Evolutionary conservation across 208 protist genomes (phyloP), one percentile per base, ranked within the genome.

Genomic region (Eutreptiella sp.): DNA sequence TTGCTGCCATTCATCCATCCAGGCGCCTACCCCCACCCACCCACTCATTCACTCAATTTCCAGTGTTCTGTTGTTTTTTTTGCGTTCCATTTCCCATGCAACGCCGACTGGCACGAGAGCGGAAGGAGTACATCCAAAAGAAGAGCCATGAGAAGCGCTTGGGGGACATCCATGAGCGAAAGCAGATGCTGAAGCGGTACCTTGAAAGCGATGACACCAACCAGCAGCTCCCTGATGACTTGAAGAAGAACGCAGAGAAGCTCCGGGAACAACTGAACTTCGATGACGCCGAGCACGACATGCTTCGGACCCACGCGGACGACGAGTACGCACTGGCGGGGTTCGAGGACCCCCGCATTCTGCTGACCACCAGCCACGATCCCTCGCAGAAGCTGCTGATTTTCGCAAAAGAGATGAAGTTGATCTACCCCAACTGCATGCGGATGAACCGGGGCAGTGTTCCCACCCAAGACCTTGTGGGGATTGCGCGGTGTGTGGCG

Each of bases 331-430:
- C 87, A 14, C 76, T 76, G 28, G 95, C 95, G 3, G 95, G 95
- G 39, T 63, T 89, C 16, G 43, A 83, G 33, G 96, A 99, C 63
- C 97, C 98, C 4, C 91, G 91, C 63, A 85, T 99, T 35, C 77
- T 99, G 16, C 77, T 99, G 19, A 99, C 97, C n/a, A 99, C 97
- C 1, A 95, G 93, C 3, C 83, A 92, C 29, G 86, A 98, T 47
- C 95, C 97, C 2, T 93, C 81, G 32, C 83, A 85, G 52, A 85
- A 90, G 43, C 79, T 99, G 19, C 73, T 89, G 45, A 84, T 97
- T 79, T 99, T 99, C 68, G 74, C 89, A 9, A 99, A 99, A 81
- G 96, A 99, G 77, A 63, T 99, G 21, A 72, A 83, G 3, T 77
- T 98, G n/a, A 63, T 99, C 14, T 88, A 99, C 54, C 97, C 98